phyloP scores from a whole-genome alignment of 768 basidiomycete species.

The Trametes punicea region DNA sequence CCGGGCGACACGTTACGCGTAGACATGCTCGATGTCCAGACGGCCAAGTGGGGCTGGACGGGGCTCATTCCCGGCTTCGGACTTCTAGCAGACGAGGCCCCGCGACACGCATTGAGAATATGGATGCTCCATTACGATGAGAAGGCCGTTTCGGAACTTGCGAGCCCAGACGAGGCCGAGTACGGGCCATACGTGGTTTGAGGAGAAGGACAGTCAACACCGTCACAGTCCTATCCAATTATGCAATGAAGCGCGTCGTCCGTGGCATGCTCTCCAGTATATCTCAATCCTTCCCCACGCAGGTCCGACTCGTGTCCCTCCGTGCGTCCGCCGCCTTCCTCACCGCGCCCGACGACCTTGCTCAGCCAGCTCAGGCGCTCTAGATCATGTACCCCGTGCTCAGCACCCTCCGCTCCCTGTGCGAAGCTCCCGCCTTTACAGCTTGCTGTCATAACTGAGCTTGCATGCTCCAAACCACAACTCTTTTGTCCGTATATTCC shows the following conservation, averaged over 20 bases:
- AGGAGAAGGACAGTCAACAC: too few relatives aligned
- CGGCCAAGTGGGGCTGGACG: conserved; percentile 64
- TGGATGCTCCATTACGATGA: conserved; percentile 42
- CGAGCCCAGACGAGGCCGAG: too few relatives aligned
- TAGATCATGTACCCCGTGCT: conserved; percentile 69
- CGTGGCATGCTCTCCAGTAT: too few relatives aligned
- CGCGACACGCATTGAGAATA: conserved; percentile 49
- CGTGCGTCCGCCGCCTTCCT: conserved; percentile 69
- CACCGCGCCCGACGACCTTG: conserved; percentile 53
- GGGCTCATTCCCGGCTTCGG: conserved; percentile 58
- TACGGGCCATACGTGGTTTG: too few relatives aligned
- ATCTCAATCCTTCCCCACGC: too few relatives aligned
- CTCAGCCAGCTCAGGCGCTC: conserved; percentile 58
- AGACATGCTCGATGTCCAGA: conserved; percentile 48
- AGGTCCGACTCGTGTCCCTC: conserved; percentile 75
- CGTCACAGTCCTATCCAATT: too few relatives aligned
- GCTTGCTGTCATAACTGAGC: conserved; percentile 66
- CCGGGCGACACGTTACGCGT: conserved; percentile 60
- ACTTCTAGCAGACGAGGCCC: conserved; percentile 52
- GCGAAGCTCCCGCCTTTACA: conserved; percentile 59
- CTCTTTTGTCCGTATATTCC: conserved; percentile 74
- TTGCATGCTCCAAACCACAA: conserved; percentile 61
- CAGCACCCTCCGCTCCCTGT: conserved; percentile 63
- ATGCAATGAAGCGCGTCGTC: too few relatives aligned
- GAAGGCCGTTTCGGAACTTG: too few relatives aligned